Evolutionary conservation across 768 basidiomycete species (phyloP).

Genomic region (Tricholoma saponaceum): DNA sequence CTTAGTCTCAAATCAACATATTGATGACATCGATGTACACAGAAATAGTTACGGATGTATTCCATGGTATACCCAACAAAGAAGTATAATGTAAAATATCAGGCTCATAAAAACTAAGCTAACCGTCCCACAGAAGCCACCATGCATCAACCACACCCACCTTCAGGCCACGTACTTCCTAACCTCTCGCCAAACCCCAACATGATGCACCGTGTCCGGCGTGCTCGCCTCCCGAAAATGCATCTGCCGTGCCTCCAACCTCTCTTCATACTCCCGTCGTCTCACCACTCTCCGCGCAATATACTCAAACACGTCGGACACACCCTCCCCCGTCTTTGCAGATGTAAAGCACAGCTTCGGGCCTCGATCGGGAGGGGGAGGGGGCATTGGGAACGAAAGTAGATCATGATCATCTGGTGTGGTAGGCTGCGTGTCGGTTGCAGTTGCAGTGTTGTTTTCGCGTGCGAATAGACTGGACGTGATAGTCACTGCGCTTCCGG

Average conservation of each 20-base stretch:
- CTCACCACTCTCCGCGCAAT: slow-evolving; percentile 58
- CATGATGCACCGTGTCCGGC: slow-evolving; percentile 34
- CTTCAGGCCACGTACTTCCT: no score
- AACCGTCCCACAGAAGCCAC: no score
- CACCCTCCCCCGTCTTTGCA: slow-evolving; percentile 75
- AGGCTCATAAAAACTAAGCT: no score
- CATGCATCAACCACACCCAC: slow-evolving; percentile 12
- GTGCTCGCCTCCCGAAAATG: slow-evolving; percentile 34
- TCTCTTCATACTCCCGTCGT: slow-evolving; percentile 67
- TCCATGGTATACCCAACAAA: no score
- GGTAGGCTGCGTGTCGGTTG: no score
- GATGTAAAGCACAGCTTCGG: slow-evolving; percentile 74
- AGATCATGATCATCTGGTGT: slow-evolving; percentile 11
- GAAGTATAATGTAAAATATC: no score
- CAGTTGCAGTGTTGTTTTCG: slow-evolving; percentile 14
- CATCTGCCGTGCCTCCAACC: slow-evolving; percentile 40
- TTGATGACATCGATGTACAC: no score
- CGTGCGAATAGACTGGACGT: slow-evolving; percentile 56
- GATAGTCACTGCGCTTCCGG: no score
- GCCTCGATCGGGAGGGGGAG: no score
- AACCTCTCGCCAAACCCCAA: slow-evolving; percentile 17
- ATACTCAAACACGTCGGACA: slow-evolving; percentile 70
- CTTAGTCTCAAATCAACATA: no score
- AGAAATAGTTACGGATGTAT: no score
- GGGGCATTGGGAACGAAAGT: slow-evolving; percentile 19